Base-by-base conservation (phyloP, 2,329 filamentous ascomycete species). In the Fusarium praegraminearum region DNA sequence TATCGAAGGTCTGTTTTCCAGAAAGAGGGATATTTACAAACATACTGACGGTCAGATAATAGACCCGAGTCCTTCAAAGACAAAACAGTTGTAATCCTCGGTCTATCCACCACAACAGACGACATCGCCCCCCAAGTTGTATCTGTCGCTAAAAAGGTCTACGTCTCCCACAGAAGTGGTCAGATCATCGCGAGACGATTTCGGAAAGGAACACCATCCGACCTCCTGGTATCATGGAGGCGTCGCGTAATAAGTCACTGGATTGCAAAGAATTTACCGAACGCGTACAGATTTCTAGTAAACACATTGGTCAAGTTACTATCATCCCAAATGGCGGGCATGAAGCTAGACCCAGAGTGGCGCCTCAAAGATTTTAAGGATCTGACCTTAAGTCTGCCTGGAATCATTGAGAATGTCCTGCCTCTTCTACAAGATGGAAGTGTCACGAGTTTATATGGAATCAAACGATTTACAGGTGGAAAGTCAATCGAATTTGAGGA, bases 401-500 rank as follows among this genome's bases (percentile, higher is more conserved):
- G 65, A 2, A 5, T 65, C 1, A 69, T 68, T 2, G 65, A 69
- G 7, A 12, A 69, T 8, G 30, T 52, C 7, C 22, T 68, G 8
- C 65, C 65, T 18, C 65, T 47, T 3, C 7, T 68, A 2, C 33
- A 56, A 2, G 65, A 69, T 2, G 60, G 65, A 0, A 56, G 40
- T 7, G 59, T 68, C 22, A 65, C 65, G 4, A 68, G 65, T 18
- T 12, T 68, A 20, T 36, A 68, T 0, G 65, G 65, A 0, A 55
- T 68, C 0, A 69, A 61, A 5, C 13, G 50, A 0, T 68, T 68
- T 10, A 1, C 46, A 10, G 65, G 65, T 1, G 65, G 53, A 5
- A 40, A 44, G 2, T 68, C 65, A 2, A 65, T 68, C 13, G 65
- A 68, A 7, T 69, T 68, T 32, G 65, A 69, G 1, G 65, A 69